phyloP scores from a whole-genome alignment of 441 rosid genomes.

The Populus trichocarpa region DNA sequence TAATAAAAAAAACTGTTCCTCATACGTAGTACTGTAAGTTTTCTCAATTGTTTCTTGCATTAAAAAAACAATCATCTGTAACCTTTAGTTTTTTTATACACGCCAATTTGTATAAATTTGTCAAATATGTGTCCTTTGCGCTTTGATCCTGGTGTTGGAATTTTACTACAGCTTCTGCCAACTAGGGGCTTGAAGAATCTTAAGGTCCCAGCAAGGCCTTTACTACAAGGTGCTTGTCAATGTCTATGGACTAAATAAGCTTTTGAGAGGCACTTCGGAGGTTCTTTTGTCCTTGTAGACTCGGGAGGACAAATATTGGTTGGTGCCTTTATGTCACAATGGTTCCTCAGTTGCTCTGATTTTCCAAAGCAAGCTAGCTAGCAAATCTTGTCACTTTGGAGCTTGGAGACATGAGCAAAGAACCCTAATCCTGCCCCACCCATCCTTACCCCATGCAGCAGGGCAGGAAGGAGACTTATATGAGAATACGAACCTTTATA shows the following conservation, averaged over 20 bases:
- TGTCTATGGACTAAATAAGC: conserved; percentile 3
- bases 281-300: conserved; percentile 12
- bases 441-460: neutral
- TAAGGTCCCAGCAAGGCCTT: conserved; percentile 10
- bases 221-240: neutral
- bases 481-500: neutral
- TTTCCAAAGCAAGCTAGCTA: neutral
- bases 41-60: no score
- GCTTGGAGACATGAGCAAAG: neutral
- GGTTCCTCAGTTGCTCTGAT: neutral
- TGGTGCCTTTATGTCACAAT: neutral
- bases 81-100: no score
- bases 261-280: conserved; percentile 2
- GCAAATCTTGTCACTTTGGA: neutral
- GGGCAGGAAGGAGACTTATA: neutral
- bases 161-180: neutral
- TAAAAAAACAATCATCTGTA: no score
- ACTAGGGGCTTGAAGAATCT: neutral
- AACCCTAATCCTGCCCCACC: neutral
- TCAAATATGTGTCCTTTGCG: no score
- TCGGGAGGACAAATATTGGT: neutral
- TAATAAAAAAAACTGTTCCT: no score
- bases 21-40: no score
- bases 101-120: no score
- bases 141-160: no score